A percentile compares a stretch with the other conserved stretches of the same genome.
Conservation (phyloP, 2,329 filamentous ascomycete genomes). For the Xylaria digitata region DNA sequence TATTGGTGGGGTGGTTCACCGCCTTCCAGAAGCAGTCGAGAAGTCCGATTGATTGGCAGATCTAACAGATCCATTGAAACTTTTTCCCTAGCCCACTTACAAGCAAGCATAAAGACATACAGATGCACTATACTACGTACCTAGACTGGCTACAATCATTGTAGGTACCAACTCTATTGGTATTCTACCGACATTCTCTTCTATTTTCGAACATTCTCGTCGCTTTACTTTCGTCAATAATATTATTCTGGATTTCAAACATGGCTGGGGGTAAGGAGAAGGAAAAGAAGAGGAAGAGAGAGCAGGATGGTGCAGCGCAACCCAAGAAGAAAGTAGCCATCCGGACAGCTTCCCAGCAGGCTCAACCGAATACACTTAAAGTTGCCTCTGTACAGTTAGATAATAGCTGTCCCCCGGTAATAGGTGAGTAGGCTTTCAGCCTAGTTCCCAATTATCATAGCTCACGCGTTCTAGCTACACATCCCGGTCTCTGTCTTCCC, state of each 20-base stretch:
- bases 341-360: constrained; percentile 50
- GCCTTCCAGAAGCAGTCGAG: constrained; percentile 41
- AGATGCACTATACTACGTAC: constrained; percentile 2
- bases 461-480: constrained; percentile 53
- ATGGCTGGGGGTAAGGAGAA: constrained; percentile 54
- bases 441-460: constrained; percentile 33
- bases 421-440: constrained; percentile 56
- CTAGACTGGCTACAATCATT: not conserved
- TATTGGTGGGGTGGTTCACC: constrained; percentile 44
- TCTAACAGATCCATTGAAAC: constrained; percentile 31
- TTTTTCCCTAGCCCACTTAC: constrained; percentile 32
- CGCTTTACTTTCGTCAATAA: not conserved
- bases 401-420: constrained; percentile 62
- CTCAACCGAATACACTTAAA: constrained; percentile 53
- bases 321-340: constrained; percentile 66
- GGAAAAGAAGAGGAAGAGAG: constrained; percentile 66
- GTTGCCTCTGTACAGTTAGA: constrained; percentile 60
- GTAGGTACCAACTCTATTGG: not conserved
- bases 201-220: not conserved
- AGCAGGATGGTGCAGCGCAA: constrained; percentile 55
- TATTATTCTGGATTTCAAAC: constrained; percentile 11
- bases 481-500: constrained; percentile 55
- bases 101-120: constrained; percentile 5
- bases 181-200: not conserved
- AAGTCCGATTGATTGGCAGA: constrained; percentile 42